Percentiles rank a stretch among this genome's conserved stretches.
phyloP scores from a whole-genome alignment of 805 yeast genomes.

The Teunomyces tritomae region DNA sequence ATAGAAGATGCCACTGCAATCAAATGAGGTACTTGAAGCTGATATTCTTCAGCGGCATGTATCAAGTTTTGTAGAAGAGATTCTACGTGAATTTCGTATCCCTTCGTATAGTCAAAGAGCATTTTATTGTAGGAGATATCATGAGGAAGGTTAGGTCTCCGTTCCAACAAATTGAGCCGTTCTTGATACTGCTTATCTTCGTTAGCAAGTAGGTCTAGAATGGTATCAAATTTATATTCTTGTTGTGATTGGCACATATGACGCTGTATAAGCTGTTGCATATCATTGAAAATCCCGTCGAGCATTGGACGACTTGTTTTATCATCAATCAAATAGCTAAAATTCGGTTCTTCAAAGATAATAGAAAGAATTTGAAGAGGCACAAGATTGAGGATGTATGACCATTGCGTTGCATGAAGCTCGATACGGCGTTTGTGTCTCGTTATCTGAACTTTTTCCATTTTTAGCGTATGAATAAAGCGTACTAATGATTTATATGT shows the following conservation, averaged over 20 bases:
- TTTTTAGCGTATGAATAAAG: background rate
- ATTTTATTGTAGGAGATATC: conserved; percentile 10
- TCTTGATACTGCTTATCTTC: conserved; percentile 14
- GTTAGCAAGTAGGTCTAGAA: conserved; percentile 5
- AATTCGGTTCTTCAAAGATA: conserved; percentile 17
- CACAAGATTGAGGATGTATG: background rate
- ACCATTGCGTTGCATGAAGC: conserved; percentile 1
- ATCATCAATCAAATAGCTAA: conserved; percentile 9
- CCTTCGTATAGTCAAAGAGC: conserved; percentile 13
- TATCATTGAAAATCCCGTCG: background rate
- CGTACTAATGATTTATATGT: conserved; percentile 1
- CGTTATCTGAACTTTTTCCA: background rate
- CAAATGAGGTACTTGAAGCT: conserved; percentile 11
- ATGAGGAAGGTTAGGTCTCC: conserved; percentile 10
- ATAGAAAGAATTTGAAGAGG: conserved; percentile 17
- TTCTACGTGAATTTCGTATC: conserved; percentile 8
- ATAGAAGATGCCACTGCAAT: conserved; percentile 8
- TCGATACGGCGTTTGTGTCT: background rate
- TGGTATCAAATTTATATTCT: background rate
- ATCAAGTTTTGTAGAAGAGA: conserved; percentile 6
- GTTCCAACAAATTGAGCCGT: background rate
- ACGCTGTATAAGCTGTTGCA: background rate
- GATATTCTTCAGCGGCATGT: conserved; percentile 5
- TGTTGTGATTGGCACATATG: background rate
- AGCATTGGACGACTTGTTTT: conserved; percentile 1